These are phyloP conservation scores for Sphaerulina vaccinii DNA, from an alignment of 2,329 filamentous ascomycete genomes.

Conservation along the genomic window DNA sequence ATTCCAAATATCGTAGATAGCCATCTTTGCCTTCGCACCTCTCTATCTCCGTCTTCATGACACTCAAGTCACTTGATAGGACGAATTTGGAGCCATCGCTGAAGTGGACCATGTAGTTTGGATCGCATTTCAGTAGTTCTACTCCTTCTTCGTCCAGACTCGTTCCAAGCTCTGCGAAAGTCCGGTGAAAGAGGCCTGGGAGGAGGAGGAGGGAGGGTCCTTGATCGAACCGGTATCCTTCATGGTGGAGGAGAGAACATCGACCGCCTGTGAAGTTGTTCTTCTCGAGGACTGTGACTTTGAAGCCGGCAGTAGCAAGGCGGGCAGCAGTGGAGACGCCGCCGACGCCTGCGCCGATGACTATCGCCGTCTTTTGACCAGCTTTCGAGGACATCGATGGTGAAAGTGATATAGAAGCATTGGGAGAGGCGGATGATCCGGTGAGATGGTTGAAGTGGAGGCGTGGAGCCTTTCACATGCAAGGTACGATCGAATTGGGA, in stretches of 20 bases:
- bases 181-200: conserved; percentile 67
- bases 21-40: conserved; percentile 70
- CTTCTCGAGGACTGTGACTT: conserved; percentile 77
- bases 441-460: background rate
- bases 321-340: conserved; percentile 69
- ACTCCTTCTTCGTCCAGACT: conserved; percentile 65
- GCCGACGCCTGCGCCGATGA: conserved; percentile 66
- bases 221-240: conserved; percentile 63
- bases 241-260: conserved; percentile 60
- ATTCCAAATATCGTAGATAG: conserved; percentile 66
- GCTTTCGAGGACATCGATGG: conserved; percentile 31
- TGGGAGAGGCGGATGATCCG: background rate
- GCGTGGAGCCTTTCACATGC: background rate
- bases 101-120: conserved; percentile 75
- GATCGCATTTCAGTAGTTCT: conserved; percentile 67
- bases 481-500: background rate
- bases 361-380: conserved; percentile 51
- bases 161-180: conserved; percentile 67
- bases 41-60: conserved; percentile 71
- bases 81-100: conserved; percentile 64
- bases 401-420: background rate
- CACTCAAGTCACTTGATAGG: conserved; percentile 65
- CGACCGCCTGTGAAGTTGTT: conserved; percentile 70
- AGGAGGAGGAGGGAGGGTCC: conserved; percentile 72
- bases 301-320: conserved; percentile 66